These are phyloP conservation scores for Circinella umbellata DNA, from an alignment of 371 early-diverging fungal genomes.

Conservation along the genomic window DNA sequence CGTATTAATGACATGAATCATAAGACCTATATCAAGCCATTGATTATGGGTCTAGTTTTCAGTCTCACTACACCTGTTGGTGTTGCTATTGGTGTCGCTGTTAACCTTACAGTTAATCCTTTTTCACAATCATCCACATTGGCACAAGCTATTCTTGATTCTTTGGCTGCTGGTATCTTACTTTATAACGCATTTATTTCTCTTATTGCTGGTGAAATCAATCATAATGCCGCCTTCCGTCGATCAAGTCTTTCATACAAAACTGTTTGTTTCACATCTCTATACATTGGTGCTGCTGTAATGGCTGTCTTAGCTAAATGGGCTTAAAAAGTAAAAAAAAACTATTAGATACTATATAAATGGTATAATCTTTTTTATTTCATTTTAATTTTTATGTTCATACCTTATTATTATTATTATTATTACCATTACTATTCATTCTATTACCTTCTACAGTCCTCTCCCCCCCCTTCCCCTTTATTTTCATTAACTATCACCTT, in stretches of 20 bases:
- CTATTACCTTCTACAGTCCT: no score
- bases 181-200: conserved; percentile 64
- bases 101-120: conserved; percentile 59
- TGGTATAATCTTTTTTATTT: no score
- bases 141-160: conserved; percentile 63
- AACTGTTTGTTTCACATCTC: conserved; percentile 39
- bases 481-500: no score
- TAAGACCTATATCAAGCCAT: conserved; percentile 36
- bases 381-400: no score
- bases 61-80: conserved; percentile 74
- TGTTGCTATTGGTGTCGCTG: conserved; percentile 68
- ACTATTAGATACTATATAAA: no score
- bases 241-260: conserved; percentile 30
- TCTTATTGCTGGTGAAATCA: conserved; percentile 56
- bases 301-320: conserved; percentile 84
- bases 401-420: no score
- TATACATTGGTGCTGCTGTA: conserved; percentile 69
- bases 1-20: conserved; percentile 61
- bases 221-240: conserved; percentile 39
- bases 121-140: conserved; percentile 56
- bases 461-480: no score
- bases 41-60: conserved; percentile 59
- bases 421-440: no score
- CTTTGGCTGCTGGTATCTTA: conserved; percentile 66
- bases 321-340: conserved; percentile 50